A percentile compares a stretch with the other conserved stretches of the same genome.
Conservation (phyloP, 2,329 filamentous ascomycete species). For the Apiospora malaysiana region DNA sequence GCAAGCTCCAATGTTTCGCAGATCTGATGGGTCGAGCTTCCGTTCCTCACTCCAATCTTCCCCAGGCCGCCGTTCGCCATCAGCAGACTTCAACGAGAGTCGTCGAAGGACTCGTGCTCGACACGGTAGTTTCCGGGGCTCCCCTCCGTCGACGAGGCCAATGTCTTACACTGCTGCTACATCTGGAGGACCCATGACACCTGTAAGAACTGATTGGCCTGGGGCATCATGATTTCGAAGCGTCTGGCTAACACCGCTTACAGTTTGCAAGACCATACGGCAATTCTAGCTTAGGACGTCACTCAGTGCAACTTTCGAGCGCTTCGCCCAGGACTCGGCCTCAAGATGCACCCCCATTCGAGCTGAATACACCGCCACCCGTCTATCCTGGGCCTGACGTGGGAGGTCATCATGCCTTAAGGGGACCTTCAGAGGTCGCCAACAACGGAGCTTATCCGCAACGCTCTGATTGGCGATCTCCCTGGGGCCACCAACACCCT, state of each 20-base stretch:
- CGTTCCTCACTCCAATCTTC: slow-evolving; percentile 14
- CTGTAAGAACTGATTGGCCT: neutral
- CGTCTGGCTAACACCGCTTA: neutral
- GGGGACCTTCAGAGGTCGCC: neutral
- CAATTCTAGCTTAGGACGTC: slow-evolving; percentile 15
- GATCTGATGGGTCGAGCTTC: slow-evolving; percentile 10
- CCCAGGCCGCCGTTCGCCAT: slow-evolving; percentile 33
- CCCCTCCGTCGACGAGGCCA: slow-evolving; percentile 32
- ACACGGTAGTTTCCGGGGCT: slow-evolving; percentile 34
- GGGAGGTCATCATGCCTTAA: neutral
- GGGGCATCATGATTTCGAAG: neutral
- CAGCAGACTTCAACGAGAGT: slow-evolving; percentile 34
- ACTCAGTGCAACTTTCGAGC: neutral
- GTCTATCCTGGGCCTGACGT: neutral
- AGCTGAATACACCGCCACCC: neutral
- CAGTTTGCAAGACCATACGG: slow-evolving; percentile 14
- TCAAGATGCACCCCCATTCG: neutral
- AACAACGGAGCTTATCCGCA: neutral
- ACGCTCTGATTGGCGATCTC: neutral
- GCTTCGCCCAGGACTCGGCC: neutral
- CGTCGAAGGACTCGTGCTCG: slow-evolving; percentile 39
- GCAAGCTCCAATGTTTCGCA: neutral
- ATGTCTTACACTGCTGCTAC: slow-evolving; percentile 26
- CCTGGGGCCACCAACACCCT: neutral
- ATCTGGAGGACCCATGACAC: slow-evolving; percentile 3